These are phyloP conservation scores for Isoetes engelmannii DNA, from an alignment of 83 land plant species.

Conservation along the genomic window DNA sequence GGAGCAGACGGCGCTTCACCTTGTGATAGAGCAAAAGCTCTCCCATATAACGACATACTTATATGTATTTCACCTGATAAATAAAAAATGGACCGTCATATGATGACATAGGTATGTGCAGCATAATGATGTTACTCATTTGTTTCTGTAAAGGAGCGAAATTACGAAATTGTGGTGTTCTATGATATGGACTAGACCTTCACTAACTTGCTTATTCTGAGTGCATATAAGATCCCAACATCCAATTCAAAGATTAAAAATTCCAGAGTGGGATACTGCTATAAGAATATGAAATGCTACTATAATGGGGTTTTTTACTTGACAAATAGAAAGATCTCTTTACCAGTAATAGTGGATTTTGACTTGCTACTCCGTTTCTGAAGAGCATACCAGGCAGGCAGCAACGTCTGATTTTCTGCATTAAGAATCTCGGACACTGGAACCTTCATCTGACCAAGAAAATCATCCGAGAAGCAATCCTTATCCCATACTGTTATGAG, in stretches of 20 bases:
- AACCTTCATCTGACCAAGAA: constrained; percentile 60
- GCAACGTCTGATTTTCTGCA: constrained; percentile 45
- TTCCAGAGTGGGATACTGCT: neutral
- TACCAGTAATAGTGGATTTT: constrained; percentile 59
- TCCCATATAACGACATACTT: constrained; percentile 1
- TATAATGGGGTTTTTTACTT: no score
- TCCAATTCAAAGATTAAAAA: neutral
- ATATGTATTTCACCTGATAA: constrained; percentile 1
- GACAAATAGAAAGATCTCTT: no score
- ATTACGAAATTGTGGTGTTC: neutral
- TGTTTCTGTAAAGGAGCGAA: neutral
- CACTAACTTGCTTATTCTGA: neutral
- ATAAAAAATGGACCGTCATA: neutral
- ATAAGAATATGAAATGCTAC: no score
- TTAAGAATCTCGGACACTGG: constrained; percentile 47
- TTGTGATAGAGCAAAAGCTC: neutral
- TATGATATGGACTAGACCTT: neutral
- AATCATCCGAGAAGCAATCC: constrained; percentile 61
- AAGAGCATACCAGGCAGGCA: constrained; percentile 51
- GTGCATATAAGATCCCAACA: neutral
- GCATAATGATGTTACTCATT: neutral
- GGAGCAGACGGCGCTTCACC: neutral
- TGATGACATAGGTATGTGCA: no score
- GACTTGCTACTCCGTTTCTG: constrained; percentile 54
- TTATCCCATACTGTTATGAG: constrained; percentile 54